Evolutionary conservation across 306 rosid genomes (phyloP), one percentile per base, ranked within the genome.

Genomic region (Arachis stenosperma): DNA sequence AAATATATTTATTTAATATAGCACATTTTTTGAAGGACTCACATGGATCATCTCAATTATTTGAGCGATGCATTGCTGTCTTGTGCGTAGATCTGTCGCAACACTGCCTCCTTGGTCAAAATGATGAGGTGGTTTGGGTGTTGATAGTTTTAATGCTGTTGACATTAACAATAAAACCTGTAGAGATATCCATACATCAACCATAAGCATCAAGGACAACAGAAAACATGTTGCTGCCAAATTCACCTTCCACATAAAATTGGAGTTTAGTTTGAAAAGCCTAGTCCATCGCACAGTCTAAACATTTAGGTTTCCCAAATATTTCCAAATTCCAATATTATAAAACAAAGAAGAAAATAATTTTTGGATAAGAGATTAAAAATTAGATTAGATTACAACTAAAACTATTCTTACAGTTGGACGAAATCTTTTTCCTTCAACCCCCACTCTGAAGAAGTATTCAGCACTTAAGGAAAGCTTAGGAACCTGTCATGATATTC

Each of bases 1-100:
- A 68, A 43, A 52, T 51, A 59, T 59, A 61, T 65, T 73, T 65
- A 52, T 22, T 5, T 71, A 22, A 74, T 33, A 60, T 40, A 69
- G 48, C 64, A 69, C 43, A 65, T 9, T 61, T 78, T 54, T 29
- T 79, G 55, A 74, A 81, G 78, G 72, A 86, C 98, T 82, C 13
- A 93, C 98, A 85, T 93, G 98, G 75, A 93, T 91, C 98, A 93
- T 90, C 85, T 93, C 98, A 62, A 97, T 89, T 62, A 93, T 90
- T 88, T 93, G 97, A 58, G 98, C 98, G 65, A 93, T 81, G 75
- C 88, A 74, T 73, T 88, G 98, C 42, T 93, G 98, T 76, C 94
- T 90, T 13, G 81, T 78, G 2, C 98, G 97, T 71, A 89, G 65
- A 57, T 93, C 92, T 11, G 74, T 74, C 29, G 90, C 54, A 82